Evolutionary conservation across 2,329 filamentous ascomycete genomes (phyloP).

Genomic region (Penicillium sumatraense): DNA sequence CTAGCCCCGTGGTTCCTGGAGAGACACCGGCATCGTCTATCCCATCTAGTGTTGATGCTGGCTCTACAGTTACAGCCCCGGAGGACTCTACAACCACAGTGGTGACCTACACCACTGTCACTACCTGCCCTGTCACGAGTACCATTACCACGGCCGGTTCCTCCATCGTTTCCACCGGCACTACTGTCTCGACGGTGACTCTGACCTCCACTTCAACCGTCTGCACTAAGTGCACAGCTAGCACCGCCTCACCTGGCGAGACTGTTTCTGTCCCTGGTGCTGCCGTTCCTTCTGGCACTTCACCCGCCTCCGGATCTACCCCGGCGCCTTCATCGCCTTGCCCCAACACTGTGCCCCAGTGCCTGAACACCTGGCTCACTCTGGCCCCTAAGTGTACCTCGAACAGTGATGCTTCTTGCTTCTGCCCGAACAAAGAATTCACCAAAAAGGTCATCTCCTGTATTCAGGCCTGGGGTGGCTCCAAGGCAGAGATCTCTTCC

Average conservation of each 20-base stretch:
- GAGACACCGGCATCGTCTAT: slow-evolving; percentile 12
- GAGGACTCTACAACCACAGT: slow-evolving; percentile 26
- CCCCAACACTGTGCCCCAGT: slow-evolving; percentile 79
- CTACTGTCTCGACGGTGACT: slow-evolving; percentile 53
- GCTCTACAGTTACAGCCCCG: slow-evolving; percentile 18
- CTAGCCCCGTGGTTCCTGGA: not conserved
- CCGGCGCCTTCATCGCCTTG: slow-evolving; percentile 44
- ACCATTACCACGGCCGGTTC: slow-evolving; percentile 51
- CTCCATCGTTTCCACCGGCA: slow-evolving; percentile 57
- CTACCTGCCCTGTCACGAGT: slow-evolving; percentile 36
- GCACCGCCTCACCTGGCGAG: slow-evolving; percentile 4
- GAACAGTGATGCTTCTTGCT: slow-evolving; percentile 83
- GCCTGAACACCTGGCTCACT: slow-evolving; percentile 89
- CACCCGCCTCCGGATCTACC: slow-evolving; percentile 31
- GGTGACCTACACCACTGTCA: slow-evolving; percentile 34
- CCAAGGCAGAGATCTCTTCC: slow-evolving; percentile 67
- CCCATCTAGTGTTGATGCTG: slow-evolving; percentile 12
- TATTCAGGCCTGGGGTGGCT: slow-evolving; percentile 74
- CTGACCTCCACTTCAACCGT: slow-evolving; percentile 18
- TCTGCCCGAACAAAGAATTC: slow-evolving; percentile 79
- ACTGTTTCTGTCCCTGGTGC: slow-evolving; percentile 11
- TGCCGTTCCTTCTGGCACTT: slow-evolving; percentile 29
- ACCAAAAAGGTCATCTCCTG: slow-evolving; percentile 81
- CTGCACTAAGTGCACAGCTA: slow-evolving; percentile 10
- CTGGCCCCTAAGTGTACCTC: slow-evolving; percentile 71